Evolutionary conservation across 305 asterid genomes (phyloP).

Genomic region (Fraxinus baroniana): DNA sequence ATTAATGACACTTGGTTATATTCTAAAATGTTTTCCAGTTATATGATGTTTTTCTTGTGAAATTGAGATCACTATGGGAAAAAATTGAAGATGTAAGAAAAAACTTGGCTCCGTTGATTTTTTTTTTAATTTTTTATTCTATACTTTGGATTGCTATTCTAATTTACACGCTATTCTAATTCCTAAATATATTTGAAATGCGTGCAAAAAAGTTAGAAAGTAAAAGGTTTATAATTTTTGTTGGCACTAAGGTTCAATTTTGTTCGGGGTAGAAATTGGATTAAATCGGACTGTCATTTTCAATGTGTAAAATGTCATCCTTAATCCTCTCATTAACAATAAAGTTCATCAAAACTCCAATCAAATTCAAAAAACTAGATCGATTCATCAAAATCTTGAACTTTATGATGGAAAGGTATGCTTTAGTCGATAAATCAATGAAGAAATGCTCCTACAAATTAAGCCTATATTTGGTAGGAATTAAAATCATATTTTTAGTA

Average conservation of each 20-base stretch:
- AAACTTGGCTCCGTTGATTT: background rate
- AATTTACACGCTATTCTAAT: no score
- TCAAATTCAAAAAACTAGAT: background rate
- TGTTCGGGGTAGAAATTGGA: background rate
- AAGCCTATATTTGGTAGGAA: no score
- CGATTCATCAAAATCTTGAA: background rate
- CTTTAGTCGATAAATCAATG: background rate
- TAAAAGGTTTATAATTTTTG: no score
- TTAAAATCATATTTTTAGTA: no score
- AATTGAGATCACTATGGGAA: background rate
- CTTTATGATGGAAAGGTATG: background rate
- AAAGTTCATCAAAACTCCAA: background rate
- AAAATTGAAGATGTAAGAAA: background rate
- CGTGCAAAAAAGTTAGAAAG: background rate
- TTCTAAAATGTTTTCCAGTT: constrained; percentile 30
- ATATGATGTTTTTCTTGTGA: background rate
- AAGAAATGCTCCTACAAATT: background rate
- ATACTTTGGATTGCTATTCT: no score
- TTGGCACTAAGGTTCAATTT: background rate
- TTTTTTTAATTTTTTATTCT: no score
- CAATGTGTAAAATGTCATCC: background rate
- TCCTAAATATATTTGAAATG: background rate
- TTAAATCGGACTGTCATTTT: background rate
- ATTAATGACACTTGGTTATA: constrained; percentile 24
- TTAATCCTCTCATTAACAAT: background rate